phyloP scores from a whole-genome alignment of 441 rosid species.

The Eruca vesicaria region DNA sequence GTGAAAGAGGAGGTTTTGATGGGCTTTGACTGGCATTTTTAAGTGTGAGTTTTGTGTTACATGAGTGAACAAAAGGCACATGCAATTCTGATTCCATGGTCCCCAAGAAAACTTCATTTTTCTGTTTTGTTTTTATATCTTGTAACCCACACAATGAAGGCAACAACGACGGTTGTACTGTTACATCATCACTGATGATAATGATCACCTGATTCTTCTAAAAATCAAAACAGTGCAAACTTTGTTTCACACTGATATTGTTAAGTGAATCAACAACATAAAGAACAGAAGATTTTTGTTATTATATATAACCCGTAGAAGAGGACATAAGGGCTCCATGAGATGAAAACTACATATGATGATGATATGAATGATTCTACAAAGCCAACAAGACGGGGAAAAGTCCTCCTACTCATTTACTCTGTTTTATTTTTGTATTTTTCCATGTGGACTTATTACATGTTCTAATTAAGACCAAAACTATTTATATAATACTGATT shows the following conservation, averaged over 20 bases:
- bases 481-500: not conserved
- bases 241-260: constrained; percentile 19
- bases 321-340: constrained; percentile 30
- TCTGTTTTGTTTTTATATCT: not conserved
- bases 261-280: constrained; percentile 16
- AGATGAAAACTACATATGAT: constrained; percentile 24
- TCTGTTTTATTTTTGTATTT: not conserved
- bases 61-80: constrained; percentile 31
- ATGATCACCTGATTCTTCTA: constrained; percentile 5
- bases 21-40: constrained; percentile 26
- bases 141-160: constrained; percentile 16
- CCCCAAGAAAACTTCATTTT: not conserved
- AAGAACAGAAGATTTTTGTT: constrained; percentile 11
- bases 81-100: constrained; percentile 18
- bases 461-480: not conserved
- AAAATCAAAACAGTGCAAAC: constrained; percentile 18
- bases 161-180: constrained; percentile 17
- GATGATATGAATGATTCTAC: constrained; percentile 14
- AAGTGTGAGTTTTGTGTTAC: constrained; percentile 24
- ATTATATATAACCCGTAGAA: constrained; percentile 16
- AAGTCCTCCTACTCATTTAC: constrained; percentile 1
- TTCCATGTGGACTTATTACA: constrained; percentile 20
- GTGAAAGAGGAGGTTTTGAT: constrained; percentile 4
- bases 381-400: constrained; percentile 6
- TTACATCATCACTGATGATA: constrained; percentile 18